A percentile compares a stretch with the other conserved stretches of the same genome.
Evolutionary conservation across 495 filamentous ascomycete species (phyloP).

Genomic region (Bryoglossum gracile): DNA sequence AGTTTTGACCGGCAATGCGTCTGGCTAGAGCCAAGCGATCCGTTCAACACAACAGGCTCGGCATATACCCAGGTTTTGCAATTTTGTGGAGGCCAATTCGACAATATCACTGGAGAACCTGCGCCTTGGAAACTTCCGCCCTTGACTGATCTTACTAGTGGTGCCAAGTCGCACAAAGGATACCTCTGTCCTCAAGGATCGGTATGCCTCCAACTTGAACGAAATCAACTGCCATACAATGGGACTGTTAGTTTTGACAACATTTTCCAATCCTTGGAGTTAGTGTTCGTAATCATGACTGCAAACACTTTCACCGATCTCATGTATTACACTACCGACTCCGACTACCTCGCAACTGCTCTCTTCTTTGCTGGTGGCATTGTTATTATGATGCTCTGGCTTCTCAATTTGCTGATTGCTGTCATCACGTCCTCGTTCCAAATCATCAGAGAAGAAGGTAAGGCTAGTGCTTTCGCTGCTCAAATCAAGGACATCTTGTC

Average conservation of each 20-base stretch:
- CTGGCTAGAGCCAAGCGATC: conserved; percentile 60
- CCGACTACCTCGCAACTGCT: conserved; percentile 79
- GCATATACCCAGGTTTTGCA: conserved; percentile 52
- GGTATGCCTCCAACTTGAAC: conserved; percentile 67
- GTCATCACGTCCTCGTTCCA: conserved; percentile 99
- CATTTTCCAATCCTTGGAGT: conserved; percentile 78
- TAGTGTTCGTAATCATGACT: conserved; percentile 99
- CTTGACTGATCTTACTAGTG: conserved; percentile 20
- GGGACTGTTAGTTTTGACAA: conserved; percentile 93
- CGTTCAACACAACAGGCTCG: conserved; percentile 26
- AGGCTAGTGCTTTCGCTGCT: conserved; percentile 82
- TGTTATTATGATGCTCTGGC: conserved; percentile 91
- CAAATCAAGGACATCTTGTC: conserved; percentile 47
- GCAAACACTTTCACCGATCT: conserved; percentile 94
- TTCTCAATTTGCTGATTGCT: conserved; percentile 93
- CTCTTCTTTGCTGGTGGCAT: conserved; percentile 81
- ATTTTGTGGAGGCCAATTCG: conserved; percentile 80
- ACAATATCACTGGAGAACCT: conserved; percentile 45
- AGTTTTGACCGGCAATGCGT: conserved; percentile 83
- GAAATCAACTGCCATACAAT: conserved; percentile 56
- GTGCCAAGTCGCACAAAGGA: conserved; percentile 61
- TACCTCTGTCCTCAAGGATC: conserved; percentile 82
- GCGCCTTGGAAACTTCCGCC: conserved; percentile 50
- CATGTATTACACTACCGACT: conserved; percentile 86
- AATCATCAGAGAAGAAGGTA: conserved; percentile 94